Base-by-base conservation (phyloP, 202 grass and related monocot species). In the Brachypodium distachyon region DNA sequence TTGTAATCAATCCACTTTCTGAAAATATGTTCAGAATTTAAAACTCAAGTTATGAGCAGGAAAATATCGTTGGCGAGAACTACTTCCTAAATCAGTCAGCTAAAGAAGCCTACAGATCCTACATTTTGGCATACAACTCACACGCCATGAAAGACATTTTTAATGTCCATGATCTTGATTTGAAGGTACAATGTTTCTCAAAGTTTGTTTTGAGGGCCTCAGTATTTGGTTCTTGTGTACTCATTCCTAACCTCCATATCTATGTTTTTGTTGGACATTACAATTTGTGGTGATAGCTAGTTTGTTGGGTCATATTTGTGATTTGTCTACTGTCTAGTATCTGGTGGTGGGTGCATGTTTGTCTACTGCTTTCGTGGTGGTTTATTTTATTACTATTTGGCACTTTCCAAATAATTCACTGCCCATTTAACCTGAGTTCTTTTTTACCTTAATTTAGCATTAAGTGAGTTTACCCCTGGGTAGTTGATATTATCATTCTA, bases 101-200 rank as follows among this genome's bases (percentile, higher is more conserved):
- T 9, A 98, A 90, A 83, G 95, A 98, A 77, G 95, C 95, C 9
- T 98, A 98, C 64, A 87, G 80, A 69, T 90, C 95, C 70, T 98
- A 98, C 11, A 84, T 98, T 67, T 77, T 98, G 58, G 79, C 95
- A 5, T 95, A 98, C 22, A 90, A 95, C 69, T 95, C 95, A 38
- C 95, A 95, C 76, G 86, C 91, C n/a, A 92, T 98, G 95, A 98
- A 95, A 79, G 79, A 85, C 57, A 94, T 98, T 73, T 98, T 98
- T 54, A 86, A 94, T 70, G 91, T 94, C 66, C 95, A 98, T 64
- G 87, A 89, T 39, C 91, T 94, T 6, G 81, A 98, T 69, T 77
- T 97, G 43, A 92, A 94, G 94, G 94, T 97, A 90, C 29, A 75
- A 54, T 29, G 11, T 32, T 21, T 27, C 12, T 28, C 17, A 32